A percentile compares a stretch with the other conserved stretches of the same genome.
These are phyloP conservation scores for Ophiostoma sp. DNA, from an alignment of 2,329 filamentous ascomycete species.

Conservation along the genomic window DNA sequence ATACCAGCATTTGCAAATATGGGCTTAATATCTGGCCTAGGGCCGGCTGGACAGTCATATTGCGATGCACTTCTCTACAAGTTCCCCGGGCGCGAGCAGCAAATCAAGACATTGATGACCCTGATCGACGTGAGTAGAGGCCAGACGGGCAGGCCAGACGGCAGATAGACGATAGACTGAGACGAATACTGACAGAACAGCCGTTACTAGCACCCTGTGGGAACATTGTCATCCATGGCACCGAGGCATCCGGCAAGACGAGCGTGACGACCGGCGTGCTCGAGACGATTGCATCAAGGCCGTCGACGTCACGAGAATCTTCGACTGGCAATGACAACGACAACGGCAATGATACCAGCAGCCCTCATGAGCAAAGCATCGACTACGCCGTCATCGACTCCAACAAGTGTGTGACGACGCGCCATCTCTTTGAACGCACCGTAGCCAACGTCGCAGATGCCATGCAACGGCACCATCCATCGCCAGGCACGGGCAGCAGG, in stretches of 20 bases:
- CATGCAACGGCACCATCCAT: conserved; percentile 32
- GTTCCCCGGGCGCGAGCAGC: conserved; percentile 54
- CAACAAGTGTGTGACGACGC: conserved; percentile 69
- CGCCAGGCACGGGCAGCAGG: conserved; percentile 44
- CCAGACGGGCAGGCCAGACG: no score
- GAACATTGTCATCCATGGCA: conserved; percentile 75
- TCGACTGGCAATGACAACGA: conserved; percentile 31
- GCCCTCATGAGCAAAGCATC: conserved; percentile 36
- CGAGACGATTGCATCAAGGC: conserved; percentile 34
- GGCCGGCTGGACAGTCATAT: not conserved
- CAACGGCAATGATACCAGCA: conserved; percentile 47
- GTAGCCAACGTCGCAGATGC: conserved; percentile 54
- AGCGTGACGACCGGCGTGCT: conserved; percentile 62
- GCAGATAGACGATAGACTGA: not conserved
- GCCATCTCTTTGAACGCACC: conserved; percentile 71
- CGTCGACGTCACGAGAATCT: conserved; percentile 10
- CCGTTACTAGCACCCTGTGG: conserved; percentile 62
- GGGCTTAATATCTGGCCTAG: not conserved
- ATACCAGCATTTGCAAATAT: not conserved
- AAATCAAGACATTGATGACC: conserved; percentile 54
- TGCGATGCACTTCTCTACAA: conserved; percentile 36
- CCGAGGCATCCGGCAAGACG: conserved; percentile 82
- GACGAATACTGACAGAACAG: conserved; percentile 36
- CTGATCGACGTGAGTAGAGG: conserved; percentile 45
- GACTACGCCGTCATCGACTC: conserved; percentile 61